Base-by-base conservation (phyloP, 805 yeast species). In the Lipomyces chichibuensis region DNA sequence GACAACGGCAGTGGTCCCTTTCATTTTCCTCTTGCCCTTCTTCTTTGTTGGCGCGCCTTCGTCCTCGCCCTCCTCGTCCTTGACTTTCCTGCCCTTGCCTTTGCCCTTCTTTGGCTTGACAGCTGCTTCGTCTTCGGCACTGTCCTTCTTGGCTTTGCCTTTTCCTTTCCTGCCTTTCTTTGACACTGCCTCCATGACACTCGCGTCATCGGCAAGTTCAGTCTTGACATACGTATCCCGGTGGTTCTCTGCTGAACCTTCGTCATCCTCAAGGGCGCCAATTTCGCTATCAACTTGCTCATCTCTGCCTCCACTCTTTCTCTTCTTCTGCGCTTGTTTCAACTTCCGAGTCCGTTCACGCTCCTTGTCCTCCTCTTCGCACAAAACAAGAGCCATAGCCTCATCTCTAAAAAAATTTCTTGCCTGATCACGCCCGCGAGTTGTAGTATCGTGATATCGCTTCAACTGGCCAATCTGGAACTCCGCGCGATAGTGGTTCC, bases 341-440 rank as follows among this genome's bases (percentile, higher is more conserved):
- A 55, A 51, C 13, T 49, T 57, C 13, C 72, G 67, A 54, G 29
- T 37, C 25, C 72, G 67, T 39, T 69, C 69, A 27, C 65, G 64
- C 37, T 65, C 71, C 9, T 33, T 55, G 20, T 65, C 69, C 17
- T 67, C 68, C 53, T 69, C 72, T n/a, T 58, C 64, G 53, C 57
- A 62, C 8, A 63, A 29, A 14, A 69, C 72, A 13, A 56, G 29
- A 8, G 62, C 71, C 67, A 69, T 60, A 3, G 72, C 72, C 43
- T 65, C 69, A 52, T 66, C 69, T 29, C 58, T 69, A 46, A 69
- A 69, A 37, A 55, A 62, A 43, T 55, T 46, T 6, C 37, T 32
- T 3, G 71, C 71, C 51, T 69, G 71, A 6, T 57, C 61, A 39
- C 70, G 70, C 2, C 71, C 71, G 20, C 65, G 67, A 27, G 20